phyloP scores from a whole-genome alignment of 345 rosid genomes.

The Gossypium sturtianum region DNA sequence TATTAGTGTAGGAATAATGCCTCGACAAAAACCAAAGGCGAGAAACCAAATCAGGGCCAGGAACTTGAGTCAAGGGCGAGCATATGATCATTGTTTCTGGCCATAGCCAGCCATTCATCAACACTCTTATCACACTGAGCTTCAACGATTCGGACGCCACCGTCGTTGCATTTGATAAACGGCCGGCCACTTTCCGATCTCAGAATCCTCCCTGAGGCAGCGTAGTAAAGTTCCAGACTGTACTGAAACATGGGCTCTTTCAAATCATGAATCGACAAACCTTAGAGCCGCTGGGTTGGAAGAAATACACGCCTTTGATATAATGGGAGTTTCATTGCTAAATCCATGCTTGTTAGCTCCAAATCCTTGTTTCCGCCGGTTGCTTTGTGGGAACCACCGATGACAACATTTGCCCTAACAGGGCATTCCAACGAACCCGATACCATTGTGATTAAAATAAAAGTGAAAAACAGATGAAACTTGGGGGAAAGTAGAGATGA shows the following conservation, averaged over 20 bases:
- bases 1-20: conserved; percentile 26
- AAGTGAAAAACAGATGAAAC: not conserved
- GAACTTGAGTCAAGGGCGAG: conserved; percentile 36
- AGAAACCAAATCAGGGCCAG: conserved; percentile 75
- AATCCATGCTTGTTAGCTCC: conserved; percentile 46
- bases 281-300: conserved; percentile 28
- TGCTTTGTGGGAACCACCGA: conserved; percentile 52
- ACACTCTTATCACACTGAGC: conserved; percentile 34
- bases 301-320: conserved; percentile 56
- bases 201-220: conserved; percentile 53
- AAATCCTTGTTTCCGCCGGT: conserved; percentile 39
- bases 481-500: not conserved
- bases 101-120: conserved; percentile 43
- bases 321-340: conserved; percentile 77
- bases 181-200: conserved; percentile 41
- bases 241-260: conserved; percentile 41
- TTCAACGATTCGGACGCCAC: conserved; percentile 63
- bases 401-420: conserved; percentile 37
- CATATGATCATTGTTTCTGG: conserved; percentile 9
- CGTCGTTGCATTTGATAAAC: conserved; percentile 67
- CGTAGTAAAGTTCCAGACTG: conserved; percentile 33
- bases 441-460: not conserved
- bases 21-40: conserved; percentile 69
- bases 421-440: not conserved
- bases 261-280: conserved; percentile 30